These are phyloP conservation scores for Dendrocalamus latiflorus DNA, from an alignment of 202 grass and related monocot species.

Conservation along the genomic window DNA sequence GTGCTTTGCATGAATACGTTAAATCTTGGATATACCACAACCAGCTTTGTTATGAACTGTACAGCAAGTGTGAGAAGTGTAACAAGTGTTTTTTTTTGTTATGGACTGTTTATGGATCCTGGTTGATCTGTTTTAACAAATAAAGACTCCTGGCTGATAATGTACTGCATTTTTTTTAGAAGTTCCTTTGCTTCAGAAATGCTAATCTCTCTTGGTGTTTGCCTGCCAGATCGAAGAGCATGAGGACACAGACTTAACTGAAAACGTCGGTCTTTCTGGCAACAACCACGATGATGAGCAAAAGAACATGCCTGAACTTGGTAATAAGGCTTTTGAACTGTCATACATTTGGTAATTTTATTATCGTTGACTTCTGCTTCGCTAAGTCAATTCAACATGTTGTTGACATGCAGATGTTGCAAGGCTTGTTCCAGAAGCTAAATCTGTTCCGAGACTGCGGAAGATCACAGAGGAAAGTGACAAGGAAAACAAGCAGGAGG, in stretches of 20 bases:
- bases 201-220: background rate
- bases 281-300: background rate
- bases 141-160: background rate
- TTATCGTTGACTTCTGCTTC: background rate
- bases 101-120: background rate
- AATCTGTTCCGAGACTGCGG: constrained; percentile 38
- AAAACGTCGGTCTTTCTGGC: background rate
- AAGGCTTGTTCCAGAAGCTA: constrained; percentile 10
- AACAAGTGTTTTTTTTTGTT: background rate
- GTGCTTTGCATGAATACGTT: background rate
- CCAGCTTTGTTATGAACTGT: background rate
- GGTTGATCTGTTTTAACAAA: background rate
- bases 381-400: background rate
- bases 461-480: constrained; percentile 19
- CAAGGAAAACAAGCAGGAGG: constrained; percentile 32
- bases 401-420: constrained; percentile 22
- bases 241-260: background rate
- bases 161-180: background rate
- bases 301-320: constrained; percentile 32
- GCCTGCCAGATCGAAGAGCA: constrained; percentile 37
- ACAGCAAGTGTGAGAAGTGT: background rate
- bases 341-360: background rate
- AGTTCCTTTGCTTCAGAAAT: background rate
- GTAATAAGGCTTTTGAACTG: constrained; percentile 31
- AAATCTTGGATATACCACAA: background rate